These are phyloP conservation scores for Colletotrichum cordylinicola DNA, from an alignment of 2,329 filamentous ascomycete species.

Conservation along the genomic window DNA sequence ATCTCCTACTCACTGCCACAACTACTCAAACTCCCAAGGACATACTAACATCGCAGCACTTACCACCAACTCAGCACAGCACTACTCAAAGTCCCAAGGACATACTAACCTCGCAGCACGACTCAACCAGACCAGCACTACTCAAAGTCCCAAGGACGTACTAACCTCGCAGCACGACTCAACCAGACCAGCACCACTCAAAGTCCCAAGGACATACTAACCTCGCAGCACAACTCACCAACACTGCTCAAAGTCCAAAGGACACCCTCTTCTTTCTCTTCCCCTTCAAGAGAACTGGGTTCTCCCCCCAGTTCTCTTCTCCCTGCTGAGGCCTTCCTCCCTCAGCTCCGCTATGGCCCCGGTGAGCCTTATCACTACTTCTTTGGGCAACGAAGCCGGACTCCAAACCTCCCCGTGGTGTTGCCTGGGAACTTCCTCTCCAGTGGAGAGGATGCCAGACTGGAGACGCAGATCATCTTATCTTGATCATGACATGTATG, in stretches of 20 bases:
- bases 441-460: background rate
- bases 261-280: background rate
- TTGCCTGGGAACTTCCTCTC: background rate
- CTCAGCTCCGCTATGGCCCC: background rate
- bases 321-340: background rate
- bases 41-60: background rate
- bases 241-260: background rate
- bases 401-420: background rate
- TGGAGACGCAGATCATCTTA: background rate
- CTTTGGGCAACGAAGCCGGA: background rate
- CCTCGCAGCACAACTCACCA: background rate
- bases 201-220: too few species aligned
- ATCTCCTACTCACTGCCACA: background rate
- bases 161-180: too few species aligned
- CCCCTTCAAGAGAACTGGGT: background rate
- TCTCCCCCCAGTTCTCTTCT: background rate
- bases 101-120: too few species aligned
- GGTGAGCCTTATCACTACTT: background rate
- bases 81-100: too few species aligned
- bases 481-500: background rate
- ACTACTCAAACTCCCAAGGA: background rate
- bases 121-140: too few species aligned
- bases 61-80: too few species aligned
- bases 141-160: too few species aligned
- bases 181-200: background rate